Evolutionary conservation across 2,329 filamentous ascomycete genomes (phyloP).

Genomic region (Colletotrichum musicola): DNA sequence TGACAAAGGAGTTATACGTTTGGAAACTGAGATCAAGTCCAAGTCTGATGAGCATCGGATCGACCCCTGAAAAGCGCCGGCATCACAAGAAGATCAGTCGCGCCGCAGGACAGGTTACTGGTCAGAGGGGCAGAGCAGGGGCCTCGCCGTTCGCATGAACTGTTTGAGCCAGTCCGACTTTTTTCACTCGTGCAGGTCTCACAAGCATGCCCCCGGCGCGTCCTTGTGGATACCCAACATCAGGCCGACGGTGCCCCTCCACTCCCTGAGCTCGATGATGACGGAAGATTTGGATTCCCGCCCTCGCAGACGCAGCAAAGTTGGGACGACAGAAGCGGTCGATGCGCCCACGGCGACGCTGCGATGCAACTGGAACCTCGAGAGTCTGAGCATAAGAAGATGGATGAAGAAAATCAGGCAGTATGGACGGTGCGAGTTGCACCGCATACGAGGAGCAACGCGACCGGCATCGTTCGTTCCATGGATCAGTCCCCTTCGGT

Average conservation of each 20-base stretch:
- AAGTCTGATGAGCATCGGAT: constrained; percentile 22
- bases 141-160: constrained; percentile 25
- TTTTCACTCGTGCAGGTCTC: constrained; percentile 6
- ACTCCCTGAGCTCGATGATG: constrained; percentile 25
- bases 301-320: constrained; percentile 30
- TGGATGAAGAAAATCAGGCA: background rate
- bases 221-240: constrained; percentile 1
- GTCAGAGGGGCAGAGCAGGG: constrained; percentile 11
- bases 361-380: background rate
- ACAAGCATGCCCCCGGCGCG: constrained; percentile 23
- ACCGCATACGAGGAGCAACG: background rate
- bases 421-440: background rate
- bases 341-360: background rate
- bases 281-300: constrained; percentile 24
- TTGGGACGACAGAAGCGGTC: constrained; percentile 22
- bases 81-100: constrained; percentile 4
- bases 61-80: constrained; percentile 16
- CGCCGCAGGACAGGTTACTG: background rate
- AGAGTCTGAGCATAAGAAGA: background rate
- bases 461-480: constrained; percentile 2
- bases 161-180: constrained; percentile 33
- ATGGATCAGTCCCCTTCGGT: background rate
- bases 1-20: constrained; percentile 16
- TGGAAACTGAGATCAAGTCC: constrained; percentile 11
- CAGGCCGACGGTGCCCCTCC: constrained; percentile 20